phyloP scores from a whole-genome alignment of 441 rosid genomes.

The Croton laevigatus region DNA sequence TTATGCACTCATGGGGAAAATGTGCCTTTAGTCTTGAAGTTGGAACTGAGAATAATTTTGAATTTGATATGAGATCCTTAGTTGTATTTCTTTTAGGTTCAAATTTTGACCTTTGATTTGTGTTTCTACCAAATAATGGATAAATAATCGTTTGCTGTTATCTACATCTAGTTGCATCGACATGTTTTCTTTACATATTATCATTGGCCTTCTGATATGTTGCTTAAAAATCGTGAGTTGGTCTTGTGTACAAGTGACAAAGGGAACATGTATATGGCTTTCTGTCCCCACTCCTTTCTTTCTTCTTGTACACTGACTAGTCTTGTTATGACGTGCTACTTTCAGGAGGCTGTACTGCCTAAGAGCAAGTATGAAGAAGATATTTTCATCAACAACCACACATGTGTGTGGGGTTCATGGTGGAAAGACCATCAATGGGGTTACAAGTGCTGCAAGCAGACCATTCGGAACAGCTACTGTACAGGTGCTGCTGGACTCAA shows the following conservation, averaged over 20 bases:
- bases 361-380: slow-evolving; percentile 68
- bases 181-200: neutral
- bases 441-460: slow-evolving; percentile 60
- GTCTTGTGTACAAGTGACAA: neutral
- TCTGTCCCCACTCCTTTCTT: too few species aligned
- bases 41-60: neutral
- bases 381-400: slow-evolving; percentile 52
- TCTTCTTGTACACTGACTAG: neutral
- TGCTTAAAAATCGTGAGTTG: neutral
- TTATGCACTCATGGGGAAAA: neutral
- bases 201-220: neutral
- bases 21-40: neutral
- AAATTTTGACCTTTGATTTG: neutral
- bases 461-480: slow-evolving; percentile 59
- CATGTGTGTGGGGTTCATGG: slow-evolving; percentile 68
- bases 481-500: slow-evolving; percentile 64
- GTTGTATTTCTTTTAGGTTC: neutral
- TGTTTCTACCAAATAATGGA: neutral
- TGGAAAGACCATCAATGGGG: slow-evolving; percentile 74
- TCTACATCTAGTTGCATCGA: neutral
- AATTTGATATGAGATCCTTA: neutral
- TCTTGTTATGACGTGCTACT: slow-evolving; percentile 8
- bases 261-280: neutral
- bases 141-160: neutral
- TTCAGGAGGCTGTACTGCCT: slow-evolving; percentile 52